These are phyloP conservation scores for Thraustochytrium sp. DNA, from an alignment of 352 stramenopile genomes.

Conservation along the genomic window DNA sequence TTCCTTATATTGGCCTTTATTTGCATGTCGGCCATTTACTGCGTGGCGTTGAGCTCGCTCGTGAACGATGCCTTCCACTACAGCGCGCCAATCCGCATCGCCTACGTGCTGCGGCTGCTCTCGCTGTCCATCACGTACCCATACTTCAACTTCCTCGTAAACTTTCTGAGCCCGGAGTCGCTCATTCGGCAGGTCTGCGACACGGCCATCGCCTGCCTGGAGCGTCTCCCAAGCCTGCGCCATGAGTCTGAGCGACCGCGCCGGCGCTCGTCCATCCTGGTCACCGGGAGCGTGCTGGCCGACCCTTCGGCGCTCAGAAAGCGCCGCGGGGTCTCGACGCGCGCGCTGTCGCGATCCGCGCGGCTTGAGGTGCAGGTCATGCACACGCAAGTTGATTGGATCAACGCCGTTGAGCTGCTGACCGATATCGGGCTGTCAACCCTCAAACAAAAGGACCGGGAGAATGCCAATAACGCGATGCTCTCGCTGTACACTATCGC, in stretches of 20 bases:
- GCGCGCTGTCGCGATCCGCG: not conserved
- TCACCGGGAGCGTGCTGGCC: not conserved
- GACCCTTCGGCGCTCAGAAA: not conserved
- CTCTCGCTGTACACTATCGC: constrained; percentile 35
- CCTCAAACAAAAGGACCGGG: constrained; percentile 41
- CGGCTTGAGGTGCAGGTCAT: not conserved
- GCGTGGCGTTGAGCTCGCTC: not conserved
- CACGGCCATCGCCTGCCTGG: not conserved
- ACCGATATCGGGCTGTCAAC: constrained; percentile 31
- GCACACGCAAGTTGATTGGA: constrained; percentile 6
- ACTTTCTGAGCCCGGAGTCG: constrained; percentile 34
- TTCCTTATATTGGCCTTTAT: constrained; percentile 32
- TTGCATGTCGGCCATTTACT: constrained; percentile 12
- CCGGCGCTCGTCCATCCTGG: not conserved
- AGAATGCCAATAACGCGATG: constrained; percentile 38
- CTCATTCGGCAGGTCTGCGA: constrained; percentile 17
- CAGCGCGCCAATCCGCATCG: not conserved
- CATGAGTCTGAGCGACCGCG: not conserved
- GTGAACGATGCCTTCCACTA: not conserved
- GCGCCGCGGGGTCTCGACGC: not conserved
- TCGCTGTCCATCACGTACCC: constrained; percentile 38
- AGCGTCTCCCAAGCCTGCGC: not conserved
- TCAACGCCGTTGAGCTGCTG: constrained; percentile 36
- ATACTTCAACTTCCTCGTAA: constrained; percentile 44
- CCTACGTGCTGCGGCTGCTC: constrained; percentile 1